A percentile compares a stretch with the other conserved stretches of the same genome.
Conservation (phyloP, 805 yeast species). For the Cyberlindnera bimundalis region DNA sequence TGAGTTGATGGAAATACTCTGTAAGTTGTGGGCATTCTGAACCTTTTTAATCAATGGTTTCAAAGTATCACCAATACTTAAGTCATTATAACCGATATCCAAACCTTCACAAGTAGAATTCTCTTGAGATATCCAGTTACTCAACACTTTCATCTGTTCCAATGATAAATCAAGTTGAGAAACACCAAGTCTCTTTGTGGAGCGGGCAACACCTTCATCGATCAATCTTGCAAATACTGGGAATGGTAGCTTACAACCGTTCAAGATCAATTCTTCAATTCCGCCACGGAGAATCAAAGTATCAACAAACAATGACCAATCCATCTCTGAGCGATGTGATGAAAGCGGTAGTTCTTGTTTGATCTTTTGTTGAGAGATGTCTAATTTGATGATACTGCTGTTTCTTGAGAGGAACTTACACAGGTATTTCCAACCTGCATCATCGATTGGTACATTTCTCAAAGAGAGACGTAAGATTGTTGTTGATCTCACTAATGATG, state of each 20-base stretch:
- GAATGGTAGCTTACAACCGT: constrained; percentile 70
- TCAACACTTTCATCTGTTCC: constrained; percentile 54
- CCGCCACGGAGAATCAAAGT: constrained; percentile 69
- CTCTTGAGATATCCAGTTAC: constrained; percentile 51
- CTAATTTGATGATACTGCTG: constrained; percentile 53
- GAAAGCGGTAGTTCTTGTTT: constrained; percentile 32
- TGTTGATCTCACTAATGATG: constrained; percentile 64
- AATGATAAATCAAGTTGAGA: constrained; percentile 67
- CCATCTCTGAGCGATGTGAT: constrained; percentile 66
- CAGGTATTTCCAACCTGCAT: constrained; percentile 72
- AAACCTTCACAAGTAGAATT: constrained; percentile 55
- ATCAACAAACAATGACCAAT: constrained; percentile 76
- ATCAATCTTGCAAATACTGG: constrained; percentile 54
- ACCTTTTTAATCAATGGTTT: constrained; percentile 26
- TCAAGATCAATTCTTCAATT: constrained; percentile 72
- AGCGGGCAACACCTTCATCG: constrained; percentile 48
- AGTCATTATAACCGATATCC: constrained; percentile 82
- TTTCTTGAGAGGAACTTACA: constrained; percentile 73
- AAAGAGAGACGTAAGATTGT: constrained; percentile 70
- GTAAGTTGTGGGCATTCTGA: constrained; percentile 26
- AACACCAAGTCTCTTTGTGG: constrained; percentile 64
- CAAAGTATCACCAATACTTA: constrained; percentile 33
- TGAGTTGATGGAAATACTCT: constrained; percentile 60
- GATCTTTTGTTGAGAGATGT: constrained; percentile 61
- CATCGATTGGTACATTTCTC: constrained; percentile 71